A percentile compares a stretch with the other conserved stretches of the same genome.
Evolutionary conservation across 2,329 filamentous ascomycete genomes (phyloP).

Genomic region (Allantophomopsis cytisporea): DNA sequence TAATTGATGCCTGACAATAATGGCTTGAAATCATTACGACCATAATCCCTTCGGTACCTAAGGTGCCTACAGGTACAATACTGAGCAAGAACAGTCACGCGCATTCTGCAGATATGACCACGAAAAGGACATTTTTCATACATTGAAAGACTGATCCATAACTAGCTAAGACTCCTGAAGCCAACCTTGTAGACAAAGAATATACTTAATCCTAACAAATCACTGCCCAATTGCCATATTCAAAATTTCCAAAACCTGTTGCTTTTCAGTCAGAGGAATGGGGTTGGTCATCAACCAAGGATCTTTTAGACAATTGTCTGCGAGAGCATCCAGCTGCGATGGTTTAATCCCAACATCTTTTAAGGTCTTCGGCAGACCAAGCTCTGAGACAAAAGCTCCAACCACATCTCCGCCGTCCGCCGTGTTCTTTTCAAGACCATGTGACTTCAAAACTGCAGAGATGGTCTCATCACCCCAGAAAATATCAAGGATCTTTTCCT

Average conservation of each 20-base stretch:
- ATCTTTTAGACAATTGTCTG: constrained; percentile 33
- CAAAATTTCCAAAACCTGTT: constrained; percentile 36
- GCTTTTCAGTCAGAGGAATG: constrained; percentile 28
- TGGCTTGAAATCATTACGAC: too few relatives aligned
- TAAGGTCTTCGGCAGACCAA: constrained; percentile 39
- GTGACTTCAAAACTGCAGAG: constrained; percentile 5
- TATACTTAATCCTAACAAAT: too few relatives aligned
- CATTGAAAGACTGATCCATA: too few relatives aligned
- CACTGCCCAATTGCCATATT: constrained; percentile 11
- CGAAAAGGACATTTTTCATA: too few relatives aligned
- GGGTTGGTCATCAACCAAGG: constrained; percentile 35
- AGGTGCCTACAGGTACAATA: too few relatives aligned
- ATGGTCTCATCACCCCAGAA: constrained; percentile 10
- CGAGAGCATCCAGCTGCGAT: constrained; percentile 32
- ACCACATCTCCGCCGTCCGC: constrained; percentile 35
- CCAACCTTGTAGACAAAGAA: too few relatives aligned
- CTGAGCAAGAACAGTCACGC: too few relatives aligned
- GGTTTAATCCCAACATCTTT: constrained; percentile 33
- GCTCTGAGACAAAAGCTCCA: constrained; percentile 31
- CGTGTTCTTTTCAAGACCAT: constrained; percentile 6
- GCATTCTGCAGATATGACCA: too few relatives aligned
- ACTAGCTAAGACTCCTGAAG: too few relatives aligned
- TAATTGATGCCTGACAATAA: too few relatives aligned
- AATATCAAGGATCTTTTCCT: constrained; percentile 9
- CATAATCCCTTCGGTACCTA: too few relatives aligned